Percentiles rank a stretch among this genome's conserved stretches.
phyloP scores from a whole-genome alignment of 2,329 filamentous ascomycete genomes.

The Aspergillus pseudotamarii region DNA sequence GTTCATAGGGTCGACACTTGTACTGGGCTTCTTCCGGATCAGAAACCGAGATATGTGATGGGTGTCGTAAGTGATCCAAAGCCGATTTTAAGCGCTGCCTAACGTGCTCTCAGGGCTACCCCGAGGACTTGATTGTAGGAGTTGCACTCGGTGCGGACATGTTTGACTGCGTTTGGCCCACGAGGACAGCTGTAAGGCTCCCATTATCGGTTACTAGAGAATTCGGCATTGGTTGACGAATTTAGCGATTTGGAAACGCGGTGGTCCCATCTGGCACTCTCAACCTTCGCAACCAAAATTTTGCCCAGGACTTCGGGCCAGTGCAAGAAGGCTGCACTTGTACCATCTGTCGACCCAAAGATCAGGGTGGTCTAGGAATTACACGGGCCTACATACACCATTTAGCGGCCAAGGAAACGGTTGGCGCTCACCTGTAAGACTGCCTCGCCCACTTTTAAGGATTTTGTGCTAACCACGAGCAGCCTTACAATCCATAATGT shows the following conservation, averaged over 20 bases:
- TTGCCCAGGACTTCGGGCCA: constrained; percentile 77
- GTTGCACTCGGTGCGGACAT: constrained; percentile 95
- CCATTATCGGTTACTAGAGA: not conserved
- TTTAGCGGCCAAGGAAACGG: constrained; percentile 90
- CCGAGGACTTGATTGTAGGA: constrained; percentile 91
- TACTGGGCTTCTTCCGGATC: constrained; percentile 78
- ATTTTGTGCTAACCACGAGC: constrained; percentile 36
- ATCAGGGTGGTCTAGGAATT: constrained; percentile 74
- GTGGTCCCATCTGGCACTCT: constrained; percentile 80
- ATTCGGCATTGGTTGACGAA: constrained; percentile 5
- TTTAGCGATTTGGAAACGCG: constrained; percentile 83
- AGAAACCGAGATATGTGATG: constrained; percentile 99
- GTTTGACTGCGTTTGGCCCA: constrained; percentile 99
- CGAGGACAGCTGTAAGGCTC: constrained; percentile 72
- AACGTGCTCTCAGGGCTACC: constrained; percentile 69
- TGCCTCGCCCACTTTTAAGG: not conserved
- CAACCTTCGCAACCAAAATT: constrained; percentile 77
- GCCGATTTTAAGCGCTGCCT: constrained; percentile 21
- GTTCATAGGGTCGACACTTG: constrained; percentile 70
- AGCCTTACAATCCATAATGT: constrained; percentile 93
- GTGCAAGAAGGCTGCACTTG: constrained; percentile 84
- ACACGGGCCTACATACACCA: constrained; percentile 91
- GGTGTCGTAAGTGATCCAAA: constrained; percentile 65
- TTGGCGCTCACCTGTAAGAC: constrained; percentile 70
- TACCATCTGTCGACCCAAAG: constrained; percentile 68